Evolutionary conservation across 2,329 filamentous ascomycete species (phyloP), one percentile per base, ranked within the genome.

Genomic region (Periconia macrospinosa): DNA sequence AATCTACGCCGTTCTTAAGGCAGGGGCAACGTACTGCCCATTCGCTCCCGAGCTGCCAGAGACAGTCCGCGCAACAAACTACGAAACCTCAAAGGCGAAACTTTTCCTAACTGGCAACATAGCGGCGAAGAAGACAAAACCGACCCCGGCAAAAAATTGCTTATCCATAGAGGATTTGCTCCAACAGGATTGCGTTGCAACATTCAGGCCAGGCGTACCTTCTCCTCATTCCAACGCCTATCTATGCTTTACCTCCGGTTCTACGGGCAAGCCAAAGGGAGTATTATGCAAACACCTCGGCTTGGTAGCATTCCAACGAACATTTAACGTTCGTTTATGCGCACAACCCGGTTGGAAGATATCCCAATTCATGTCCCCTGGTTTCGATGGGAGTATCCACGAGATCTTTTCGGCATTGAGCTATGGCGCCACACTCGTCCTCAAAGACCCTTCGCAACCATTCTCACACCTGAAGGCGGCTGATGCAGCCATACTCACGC

Each of bases 181-280:
- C 2, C 17, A 18, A 13, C n/a, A n/a, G n/a, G n/a, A n/a, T n/a
- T n/a, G n/a, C n/a, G n/a, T n/a, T n/a, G n/a, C n/a, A n/a, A n/a
- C n/a, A n/a, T n/a, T n/a, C n/a, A n/a, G n/a, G n/a, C 11, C 17
- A 37, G 30, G 23, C 3, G 30, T 11, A 17, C 13, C 30, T 49
- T 44, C 13, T 50, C 47, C 53, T 8, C 17, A 53, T 14, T 44
- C 40, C 7, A 30, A 17, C 17, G 76, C 75, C 0, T 81, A 77
- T 50, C 27, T 80, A 0, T 75, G 72, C 45, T 80, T 78, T 53
- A 80, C 79, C 0, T 79, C 76, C 1, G 78, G 78, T 0, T 74
- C 72, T 6, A 79, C 77, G 1, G 78, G 78, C 2, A 66, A 59
- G 2, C 77, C 77, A 0, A 80, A 80, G 57, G 76, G 72, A 0